Base-by-base conservation (phyloP, 1,139 yeast genomes). In the Geotrichum australiense region DNA sequence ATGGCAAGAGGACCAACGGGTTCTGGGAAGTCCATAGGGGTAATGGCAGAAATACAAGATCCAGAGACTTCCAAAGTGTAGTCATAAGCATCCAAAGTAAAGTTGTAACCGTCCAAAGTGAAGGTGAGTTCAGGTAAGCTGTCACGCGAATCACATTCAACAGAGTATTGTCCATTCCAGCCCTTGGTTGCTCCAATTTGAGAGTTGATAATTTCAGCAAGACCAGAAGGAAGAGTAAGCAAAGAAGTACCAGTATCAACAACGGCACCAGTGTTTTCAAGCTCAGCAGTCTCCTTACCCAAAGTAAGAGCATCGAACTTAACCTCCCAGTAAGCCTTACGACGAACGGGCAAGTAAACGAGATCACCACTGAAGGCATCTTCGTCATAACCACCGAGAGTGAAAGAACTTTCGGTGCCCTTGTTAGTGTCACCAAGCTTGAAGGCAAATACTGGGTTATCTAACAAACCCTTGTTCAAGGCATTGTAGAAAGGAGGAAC, bases 311-410 rank as follows among this genome's bases (percentile, higher is more conserved):
- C 89, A 56, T 86, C 86, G 53, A 91, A 81, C 51, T 82, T 75
- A 48, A 91, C 98, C 71, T 91, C 98, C 98, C 98, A 91, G 75
- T 91, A 91, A 28, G 97, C 98, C 78, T 89, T 85, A 74, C 98
- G 85, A 71, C 98, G 86, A 48, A 91, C 93, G 46, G 98, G 98
- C 66, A 91, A 75, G 84, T 94, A 87, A 42, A 91, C 82, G 56
- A 91, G 72, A 54, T 89, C 77, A 51, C 98, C 98, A 38, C 69
- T 66, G 65, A 70, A 86, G 59, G 78, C 74, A 49, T 78, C 62
- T 53, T 78, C 73, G 62, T 89, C 96, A 55, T 80, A 71, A 51
- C 98, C 98, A 63, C 98, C 98, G 60, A 91, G 83, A 23, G 96
- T 85, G 53, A 93, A 94, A 50, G 80, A 76, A 39, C 96, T 96